A percentile compares a stretch with the other conserved stretches of the same genome.
Evolutionary conservation across 768 basidiomycete species (phyloP).

Genomic region (Sarcomyxa edulis): DNA sequence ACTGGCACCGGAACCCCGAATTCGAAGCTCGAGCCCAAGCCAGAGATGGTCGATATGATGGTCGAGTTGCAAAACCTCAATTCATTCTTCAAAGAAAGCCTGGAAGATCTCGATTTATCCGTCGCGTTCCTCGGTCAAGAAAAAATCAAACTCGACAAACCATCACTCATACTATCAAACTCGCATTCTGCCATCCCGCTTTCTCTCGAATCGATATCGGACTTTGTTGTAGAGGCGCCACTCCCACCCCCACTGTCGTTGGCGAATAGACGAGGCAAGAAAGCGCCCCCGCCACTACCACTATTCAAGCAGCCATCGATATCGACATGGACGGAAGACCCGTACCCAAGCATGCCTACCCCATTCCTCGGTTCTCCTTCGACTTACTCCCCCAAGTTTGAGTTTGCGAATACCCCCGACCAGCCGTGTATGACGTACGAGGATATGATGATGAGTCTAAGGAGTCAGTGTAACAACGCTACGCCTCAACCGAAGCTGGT

Average conservation of each 20-base stretch:
- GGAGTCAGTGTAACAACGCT: constrained; percentile 29
- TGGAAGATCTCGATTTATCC: constrained; percentile 14
- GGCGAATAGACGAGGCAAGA: constrained; percentile 33
- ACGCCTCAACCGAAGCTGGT: constrained; percentile 9
- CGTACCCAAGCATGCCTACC: constrained; percentile 38
- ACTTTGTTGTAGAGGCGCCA: constrained; percentile 16
- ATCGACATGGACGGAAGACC: constrained; percentile 18
- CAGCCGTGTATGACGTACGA: constrained; percentile 27
- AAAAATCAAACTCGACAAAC: constrained; percentile 21
- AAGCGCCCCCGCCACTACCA: constrained; percentile 23
- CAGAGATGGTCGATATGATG: constrained; percentile 35
- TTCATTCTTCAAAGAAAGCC: constrained; percentile 29
- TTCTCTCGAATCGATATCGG: constrained; percentile 26
- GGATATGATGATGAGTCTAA: constrained; percentile 41
- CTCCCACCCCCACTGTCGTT: constrained; percentile 17
- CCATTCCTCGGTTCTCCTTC: constrained; percentile 39
- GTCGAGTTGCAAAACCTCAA: constrained; percentile 32
- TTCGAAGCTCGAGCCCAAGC: too few species aligned
- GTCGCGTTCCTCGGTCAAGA: constrained; percentile 10
- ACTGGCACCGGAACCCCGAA: too few species aligned
- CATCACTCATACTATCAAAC: constrained; percentile 36
- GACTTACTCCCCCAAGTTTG: constrained; percentile 27
- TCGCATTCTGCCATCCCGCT: constrained; percentile 33
- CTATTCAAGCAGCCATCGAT: constrained; percentile 10
- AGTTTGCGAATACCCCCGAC: constrained; percentile 16